A percentile compares a stretch with the other conserved stretches of the same genome.
Conservation (phyloP, 2,329 filamentous ascomycete genomes). For the Zarea fungicola region DNA sequence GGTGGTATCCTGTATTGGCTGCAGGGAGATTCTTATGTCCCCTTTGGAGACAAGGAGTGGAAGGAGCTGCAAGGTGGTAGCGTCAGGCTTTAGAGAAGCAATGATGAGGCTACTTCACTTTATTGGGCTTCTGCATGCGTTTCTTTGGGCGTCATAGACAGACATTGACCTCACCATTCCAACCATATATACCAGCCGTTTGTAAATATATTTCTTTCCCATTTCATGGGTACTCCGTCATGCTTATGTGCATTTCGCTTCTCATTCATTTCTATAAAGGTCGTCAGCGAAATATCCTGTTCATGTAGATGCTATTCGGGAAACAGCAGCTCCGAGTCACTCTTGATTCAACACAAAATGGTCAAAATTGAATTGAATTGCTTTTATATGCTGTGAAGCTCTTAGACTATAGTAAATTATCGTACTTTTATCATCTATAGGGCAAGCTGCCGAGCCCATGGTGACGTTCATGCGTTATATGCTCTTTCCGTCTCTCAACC, state of each 20-base stretch:
- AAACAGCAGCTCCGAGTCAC: too few species aligned
- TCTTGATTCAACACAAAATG: background rate
- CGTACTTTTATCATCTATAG: background rate
- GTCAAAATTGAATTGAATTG: background rate
- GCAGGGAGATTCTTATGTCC: constrained; percentile 58
- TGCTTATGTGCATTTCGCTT: too few species aligned
- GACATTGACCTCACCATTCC: too few species aligned
- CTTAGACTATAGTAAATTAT: background rate
- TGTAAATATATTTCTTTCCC: too few species aligned
- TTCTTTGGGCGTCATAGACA: too few species aligned
- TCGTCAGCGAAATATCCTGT: too few species aligned
- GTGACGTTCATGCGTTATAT: background rate
- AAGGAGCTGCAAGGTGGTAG: constrained; percentile 57
- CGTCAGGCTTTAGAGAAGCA: constrained; percentile 56
- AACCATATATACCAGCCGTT: too few species aligned
- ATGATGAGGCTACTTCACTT: background rate
- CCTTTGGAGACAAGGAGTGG: constrained; percentile 66
- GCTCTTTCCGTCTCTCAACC: background rate
- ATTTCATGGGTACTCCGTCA: too few species aligned
- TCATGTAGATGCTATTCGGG: too few species aligned
- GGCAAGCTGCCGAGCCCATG: background rate
- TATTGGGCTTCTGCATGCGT: too few species aligned
- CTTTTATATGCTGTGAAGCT: constrained; percentile 9
- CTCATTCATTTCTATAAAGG: too few species aligned
- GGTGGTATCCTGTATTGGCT: constrained; percentile 59